Conservation (phyloP, 345 rosid genomes). For the thale cress (Arabidopsis thaliana) region TAIR10.1 NC_003074.8:18346501-18347000, state of each 20-base stretch:
- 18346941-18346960: conserved; percentile 63
- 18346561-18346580: conserved; percentile 17
- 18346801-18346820: conserved; percentile 39
- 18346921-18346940: conserved; percentile 74
- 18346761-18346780: conserved; percentile 33
- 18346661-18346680: background rate
- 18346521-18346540: conserved; percentile 28
- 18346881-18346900: conserved; percentile 63
- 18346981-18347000: conserved; percentile 42
- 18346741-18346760: conserved; percentile 42
- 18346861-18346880: conserved; percentile 59
- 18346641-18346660: conserved; percentile 13
- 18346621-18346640: conserved; percentile 10
- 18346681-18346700: background rate
- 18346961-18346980: conserved; percentile 49
- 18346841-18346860: conserved; percentile 60
- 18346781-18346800: conserved; percentile 41
- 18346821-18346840: conserved; percentile 54
- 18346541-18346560: conserved; percentile 7
- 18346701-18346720: background rate
- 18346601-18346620: conserved; percentile 16
- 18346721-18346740: conserved; percentile 53
- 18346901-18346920: conserved; percentile 59
- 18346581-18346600: background rate
- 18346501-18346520: conserved; percentile 31